These are phyloP conservation scores for Geopyxis carbonaria DNA, from an alignment of 495 filamentous ascomycete species.

Conservation along the genomic window DNA sequence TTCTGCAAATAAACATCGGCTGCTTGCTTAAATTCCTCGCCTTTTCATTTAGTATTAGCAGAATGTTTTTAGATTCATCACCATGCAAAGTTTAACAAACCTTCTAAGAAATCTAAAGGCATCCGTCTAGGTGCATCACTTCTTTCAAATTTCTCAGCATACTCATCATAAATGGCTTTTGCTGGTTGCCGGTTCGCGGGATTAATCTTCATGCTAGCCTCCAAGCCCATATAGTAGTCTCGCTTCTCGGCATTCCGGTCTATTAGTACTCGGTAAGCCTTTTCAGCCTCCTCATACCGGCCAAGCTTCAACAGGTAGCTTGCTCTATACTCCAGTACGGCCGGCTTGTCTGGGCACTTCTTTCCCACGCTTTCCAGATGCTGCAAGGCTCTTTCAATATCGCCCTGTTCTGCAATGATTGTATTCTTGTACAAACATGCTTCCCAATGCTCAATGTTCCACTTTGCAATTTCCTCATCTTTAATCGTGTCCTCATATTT, in stretches of 20 bases:
- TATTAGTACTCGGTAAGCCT: constrained; percentile 62
- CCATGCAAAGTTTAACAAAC: constrained; percentile 26
- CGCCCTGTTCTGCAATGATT: constrained; percentile 75
- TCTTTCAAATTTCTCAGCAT: constrained; percentile 60
- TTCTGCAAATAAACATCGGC: constrained; percentile 66
- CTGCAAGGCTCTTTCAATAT: constrained; percentile 63
- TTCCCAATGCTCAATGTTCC: constrained; percentile 89
- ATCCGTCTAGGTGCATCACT: constrained; percentile 72
- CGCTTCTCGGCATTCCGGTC: constrained; percentile 78
- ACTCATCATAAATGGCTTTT: constrained; percentile 59
- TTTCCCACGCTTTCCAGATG: constrained; percentile 65
- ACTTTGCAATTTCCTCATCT: constrained; percentile 39
- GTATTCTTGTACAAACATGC: constrained; percentile 88
- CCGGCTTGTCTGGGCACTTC: constrained; percentile 63
- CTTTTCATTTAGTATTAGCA: constrained; percentile 25
- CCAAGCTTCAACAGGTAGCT: constrained; percentile 67
- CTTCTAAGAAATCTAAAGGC: constrained; percentile 77
- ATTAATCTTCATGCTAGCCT: constrained; percentile 46
- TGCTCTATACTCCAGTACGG: constrained; percentile 78
- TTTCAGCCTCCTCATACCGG: constrained; percentile 61
- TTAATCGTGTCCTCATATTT: constrained; percentile 89
- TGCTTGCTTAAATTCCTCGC: constrained; percentile 61
- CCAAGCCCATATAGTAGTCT: constrained; percentile 65
- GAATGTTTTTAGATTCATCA: constrained; percentile 10
- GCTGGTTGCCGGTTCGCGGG: constrained; percentile 41